Conservation (phyloP, 2,329 filamentous ascomycete species). For the Fusarium brevicatenulatum region DNA sequence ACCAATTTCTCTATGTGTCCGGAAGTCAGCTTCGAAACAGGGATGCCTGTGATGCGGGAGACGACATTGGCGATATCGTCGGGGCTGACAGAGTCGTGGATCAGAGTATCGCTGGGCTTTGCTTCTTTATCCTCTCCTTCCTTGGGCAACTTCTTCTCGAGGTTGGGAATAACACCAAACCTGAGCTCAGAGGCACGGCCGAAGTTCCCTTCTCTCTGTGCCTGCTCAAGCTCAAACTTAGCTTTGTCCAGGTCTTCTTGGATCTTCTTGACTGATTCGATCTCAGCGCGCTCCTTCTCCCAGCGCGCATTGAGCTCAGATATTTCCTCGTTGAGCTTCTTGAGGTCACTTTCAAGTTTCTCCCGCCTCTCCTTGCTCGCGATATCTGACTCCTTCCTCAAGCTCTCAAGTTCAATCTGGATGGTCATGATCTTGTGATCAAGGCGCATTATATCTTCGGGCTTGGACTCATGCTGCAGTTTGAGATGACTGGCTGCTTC, state of each 20-base stretch:
- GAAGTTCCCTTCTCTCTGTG: slow-evolving; percentile 89
- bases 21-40: slow-evolving; percentile 89
- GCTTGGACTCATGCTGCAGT: slow-evolving; percentile 95
- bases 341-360: slow-evolving; percentile 82
- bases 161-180: slow-evolving; percentile 84
- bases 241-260: slow-evolving; percentile 91
- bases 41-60: slow-evolving; percentile 90
- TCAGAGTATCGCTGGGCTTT: slow-evolving; percentile 65
- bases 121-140: slow-evolving; percentile 65
- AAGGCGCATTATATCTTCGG: slow-evolving; percentile 90
- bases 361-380: slow-evolving; percentile 88
- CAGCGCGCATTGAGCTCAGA: slow-evolving; percentile 81
- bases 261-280: slow-evolving; percentile 85
- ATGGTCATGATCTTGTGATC: slow-evolving; percentile 97
- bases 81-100: slow-evolving; percentile 94
- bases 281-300: slow-evolving; percentile 88
- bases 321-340: slow-evolving; percentile 80
- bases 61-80: slow-evolving; percentile 96
- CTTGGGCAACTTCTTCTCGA: slow-evolving; percentile 82
- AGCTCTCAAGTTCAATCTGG: slow-evolving; percentile 93
- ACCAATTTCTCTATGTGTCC: slow-evolving; percentile 95
- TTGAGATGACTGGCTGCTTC: slow-evolving; percentile 92
- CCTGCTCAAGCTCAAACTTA: slow-evolving; percentile 84
- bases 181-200: slow-evolving; percentile 89
- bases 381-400: slow-evolving; percentile 93